Percentiles rank a stretch among this genome's conserved stretches.
These are phyloP conservation scores for Amaranthus tricolor DNA, from an alignment of 179 eudicot species.

Conservation along the genomic window DNA sequence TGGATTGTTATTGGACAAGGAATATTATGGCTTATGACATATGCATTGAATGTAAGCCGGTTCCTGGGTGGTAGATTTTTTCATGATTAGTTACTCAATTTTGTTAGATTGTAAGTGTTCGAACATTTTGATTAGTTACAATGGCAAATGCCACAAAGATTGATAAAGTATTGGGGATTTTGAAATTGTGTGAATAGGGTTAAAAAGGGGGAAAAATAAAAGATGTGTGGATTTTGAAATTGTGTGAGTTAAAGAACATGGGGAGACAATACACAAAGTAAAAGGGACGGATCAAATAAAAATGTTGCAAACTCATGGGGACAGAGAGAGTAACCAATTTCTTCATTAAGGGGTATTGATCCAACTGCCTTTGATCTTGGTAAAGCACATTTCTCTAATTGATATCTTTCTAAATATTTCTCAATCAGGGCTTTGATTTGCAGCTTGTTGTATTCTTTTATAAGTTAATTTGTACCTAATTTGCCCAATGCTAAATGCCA, in stretches of 20 bases:
- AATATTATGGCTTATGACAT: background rate
- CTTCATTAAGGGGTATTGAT: background rate
- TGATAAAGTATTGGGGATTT: too few relatives aligned
- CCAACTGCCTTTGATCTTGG: background rate
- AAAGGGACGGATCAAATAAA: too few relatives aligned
- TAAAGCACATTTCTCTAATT: background rate
- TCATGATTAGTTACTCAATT: background rate
- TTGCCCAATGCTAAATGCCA: slow-evolving; percentile 2
- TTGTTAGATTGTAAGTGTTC: background rate
- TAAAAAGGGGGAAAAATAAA: too few relatives aligned
- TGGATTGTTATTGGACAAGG: background rate
- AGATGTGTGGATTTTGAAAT: too few relatives aligned
- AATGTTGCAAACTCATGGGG: too few relatives aligned
- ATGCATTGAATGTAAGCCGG: background rate
- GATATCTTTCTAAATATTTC: background rate
- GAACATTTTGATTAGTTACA: slow-evolving; percentile 1
- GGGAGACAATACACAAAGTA: too few relatives aligned
- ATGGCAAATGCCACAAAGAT: too few relatives aligned
- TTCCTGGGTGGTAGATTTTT: background rate
- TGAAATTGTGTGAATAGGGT: too few relatives aligned
- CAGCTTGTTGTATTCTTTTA: background rate
- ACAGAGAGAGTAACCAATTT: too few relatives aligned
- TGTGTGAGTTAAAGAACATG: too few relatives aligned
- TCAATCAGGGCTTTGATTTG: background rate
- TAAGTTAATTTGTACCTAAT: background rate